Evolutionary conservation across 2,329 filamentous ascomycete genomes (phyloP), one percentile per base, ranked within the genome.

Genomic region (Calonectria leucothoes): DNA sequence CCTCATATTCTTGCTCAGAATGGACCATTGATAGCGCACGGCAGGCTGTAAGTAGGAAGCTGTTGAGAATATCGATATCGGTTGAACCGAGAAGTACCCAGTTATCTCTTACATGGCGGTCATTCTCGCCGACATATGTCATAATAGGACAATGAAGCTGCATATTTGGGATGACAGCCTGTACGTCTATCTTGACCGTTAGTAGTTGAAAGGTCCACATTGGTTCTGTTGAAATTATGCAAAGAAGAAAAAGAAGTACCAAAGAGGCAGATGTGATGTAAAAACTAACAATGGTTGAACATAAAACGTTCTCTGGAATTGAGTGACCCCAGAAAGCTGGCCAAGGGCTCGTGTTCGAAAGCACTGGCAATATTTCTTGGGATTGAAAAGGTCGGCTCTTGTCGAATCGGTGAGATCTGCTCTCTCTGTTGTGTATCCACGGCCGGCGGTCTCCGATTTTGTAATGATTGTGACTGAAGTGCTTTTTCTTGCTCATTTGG

Each of bases 341-440:
- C 74, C 14, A 76, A 25, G 3, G 74, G 73, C 33, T 73, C 74
- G 10, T 75, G 70, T 20, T 75, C 70, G 42, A 76, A 71, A 1
- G 73, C 64, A 29, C 70, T 31, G 4, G 65, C 14, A 12, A 71
- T 48, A 2, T 12, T 45, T 6, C 23, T 57, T 8, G 67, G 69
- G 25, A 52, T 31, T 11, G 23, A 23, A 1, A 49, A 20, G 1
- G 42, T 48, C 37, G n/a, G 15, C 2, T 51, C 29, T 0, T 49
- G 8, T 66, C 8, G 55, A 17, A 2, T 5, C 20, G 31, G 35
- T 37, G 17, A 27, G 10, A 3, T 7, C 15, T 25, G 5, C 1
- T 63, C 31, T 8, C 59, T 11, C 1, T n/a, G 11, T n/a, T 29
- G 15, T 37, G 3, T 3, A 37, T 17, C 14, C 8, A 29, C 20